A percentile compares a stretch with the other conserved stretches of the same genome.
phyloP scores from a whole-genome alignment of 768 basidiomycete species.

The Leccinum ochraceum region DNA sequence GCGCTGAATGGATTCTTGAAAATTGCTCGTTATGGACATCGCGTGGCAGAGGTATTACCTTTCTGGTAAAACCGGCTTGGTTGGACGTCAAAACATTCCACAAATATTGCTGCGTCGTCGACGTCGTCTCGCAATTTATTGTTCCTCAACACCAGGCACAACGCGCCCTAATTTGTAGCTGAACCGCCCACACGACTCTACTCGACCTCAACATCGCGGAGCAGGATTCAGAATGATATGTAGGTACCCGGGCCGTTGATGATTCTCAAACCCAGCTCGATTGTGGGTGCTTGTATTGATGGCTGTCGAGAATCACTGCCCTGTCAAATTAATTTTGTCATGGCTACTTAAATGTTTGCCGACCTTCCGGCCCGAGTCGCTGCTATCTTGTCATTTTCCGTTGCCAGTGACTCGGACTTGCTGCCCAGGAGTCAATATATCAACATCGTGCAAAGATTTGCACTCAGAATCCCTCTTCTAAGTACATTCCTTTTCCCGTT shows the following conservation, averaged over 20 bases:
- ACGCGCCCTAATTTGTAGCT: background rate
- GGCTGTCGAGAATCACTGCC: constrained; percentile 2
- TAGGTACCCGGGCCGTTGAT: background rate
- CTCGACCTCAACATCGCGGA: background rate
- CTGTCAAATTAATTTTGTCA: constrained; percentile 2
- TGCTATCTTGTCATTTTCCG: background rate
- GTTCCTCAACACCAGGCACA: background rate
- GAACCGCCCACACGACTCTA: background rate
- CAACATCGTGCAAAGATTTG: background rate
- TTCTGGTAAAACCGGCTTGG: background rate
- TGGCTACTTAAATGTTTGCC: constrained; percentile 8
- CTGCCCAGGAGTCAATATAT: background rate
- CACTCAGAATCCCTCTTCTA: background rate
- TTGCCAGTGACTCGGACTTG: too few species aligned
- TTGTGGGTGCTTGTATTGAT: background rate
- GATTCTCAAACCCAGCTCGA: background rate
- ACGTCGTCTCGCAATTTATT: background rate
- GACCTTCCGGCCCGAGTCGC: background rate
- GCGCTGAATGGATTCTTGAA: constrained; percentile 14
- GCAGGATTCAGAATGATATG: background rate
- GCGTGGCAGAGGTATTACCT: constrained; percentile 4
- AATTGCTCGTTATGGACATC: constrained; percentile 25
- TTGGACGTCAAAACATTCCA: background rate
- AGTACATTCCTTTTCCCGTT: background rate
- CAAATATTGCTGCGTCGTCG: background rate